These are phyloP conservation scores for Colletotrichum incanum DNA, from an alignment of 2,329 filamentous ascomycete species.

Conservation along the genomic window DNA sequence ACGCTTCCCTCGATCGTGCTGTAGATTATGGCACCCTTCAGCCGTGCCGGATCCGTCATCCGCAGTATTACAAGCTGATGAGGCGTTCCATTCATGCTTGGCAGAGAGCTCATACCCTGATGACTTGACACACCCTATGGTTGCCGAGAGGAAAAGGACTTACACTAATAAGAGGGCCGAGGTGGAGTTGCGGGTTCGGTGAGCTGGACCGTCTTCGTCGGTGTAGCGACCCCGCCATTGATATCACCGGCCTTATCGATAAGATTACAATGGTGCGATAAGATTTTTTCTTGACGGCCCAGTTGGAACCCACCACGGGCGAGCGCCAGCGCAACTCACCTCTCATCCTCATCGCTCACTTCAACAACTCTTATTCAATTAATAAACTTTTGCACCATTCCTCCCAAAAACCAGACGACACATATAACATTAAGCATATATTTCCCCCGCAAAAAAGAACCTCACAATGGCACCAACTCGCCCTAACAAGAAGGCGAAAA, in stretches of 20 bases:
- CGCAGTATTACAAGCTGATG: too few relatives aligned
- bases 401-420: background rate
- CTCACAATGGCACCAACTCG: conserved; percentile 59
- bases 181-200: background rate
- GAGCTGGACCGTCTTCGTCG: background rate
- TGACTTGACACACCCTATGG: too few relatives aligned
- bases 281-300: conserved; percentile 36
- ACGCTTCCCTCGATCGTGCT: background rate
- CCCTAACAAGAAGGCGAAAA: conserved; percentile 56
- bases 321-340: conserved; percentile 6
- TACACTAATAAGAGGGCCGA: background rate
- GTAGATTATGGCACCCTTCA: background rate
- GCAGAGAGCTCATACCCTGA: background rate
- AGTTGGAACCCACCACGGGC: conserved; percentile 23
- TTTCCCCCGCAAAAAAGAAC: background rate
- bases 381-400: background rate
- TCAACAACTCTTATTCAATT: background rate
- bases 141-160: background rate
- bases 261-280: conserved; percentile 34
- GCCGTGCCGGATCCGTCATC: background rate
- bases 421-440: background rate
- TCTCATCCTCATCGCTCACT: conserved; percentile 24
- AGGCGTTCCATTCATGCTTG: background rate
- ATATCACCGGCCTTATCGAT: conserved; percentile 38
- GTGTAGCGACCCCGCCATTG: conserved; percentile 26